phyloP scores from a whole-genome alignment of 2,329 filamentous ascomycete species.

The Incumbomyces lentus region DNA sequence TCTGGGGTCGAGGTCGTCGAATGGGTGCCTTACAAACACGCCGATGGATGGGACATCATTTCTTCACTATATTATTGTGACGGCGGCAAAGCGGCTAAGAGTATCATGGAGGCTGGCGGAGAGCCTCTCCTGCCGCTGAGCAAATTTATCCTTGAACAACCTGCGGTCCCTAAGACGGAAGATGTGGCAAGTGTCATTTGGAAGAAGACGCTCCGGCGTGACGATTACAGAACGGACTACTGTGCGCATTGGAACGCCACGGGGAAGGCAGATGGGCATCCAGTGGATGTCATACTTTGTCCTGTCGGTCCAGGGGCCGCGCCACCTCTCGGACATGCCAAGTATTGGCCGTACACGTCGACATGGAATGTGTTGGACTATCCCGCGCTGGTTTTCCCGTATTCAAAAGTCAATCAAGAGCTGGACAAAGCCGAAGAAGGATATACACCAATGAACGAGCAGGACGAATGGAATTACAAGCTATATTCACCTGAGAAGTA shows the following conservation, averaged over 20 bases:
- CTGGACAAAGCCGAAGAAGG: constrained; percentile 28
- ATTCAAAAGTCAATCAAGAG: constrained; percentile 34
- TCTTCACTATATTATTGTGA: constrained; percentile 49
- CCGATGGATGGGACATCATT: constrained; percentile 37
- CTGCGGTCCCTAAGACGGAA: constrained; percentile 26
- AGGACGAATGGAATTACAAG: constrained; percentile 40
- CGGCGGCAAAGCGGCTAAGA: constrained; percentile 45
- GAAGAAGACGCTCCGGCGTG: constrained; percentile 29
- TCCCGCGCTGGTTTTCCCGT: constrained; percentile 52
- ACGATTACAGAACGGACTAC: constrained; percentile 37
- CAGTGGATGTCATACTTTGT: constrained; percentile 50
- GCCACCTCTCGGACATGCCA: constrained; percentile 42
- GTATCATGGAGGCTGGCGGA: constrained; percentile 41
- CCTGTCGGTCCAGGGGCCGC: constrained; percentile 17
- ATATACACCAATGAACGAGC: constrained; percentile 17
- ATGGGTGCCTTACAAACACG: constrained; percentile 40
- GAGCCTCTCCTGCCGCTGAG: constrained; percentile 51
- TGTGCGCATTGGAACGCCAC: constrained; percentile 38
- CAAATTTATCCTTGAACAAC: constrained; percentile 50
- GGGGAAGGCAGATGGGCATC: constrained; percentile 27
- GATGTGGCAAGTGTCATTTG: constrained; percentile 27
- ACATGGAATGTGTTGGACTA: constrained; percentile 64
- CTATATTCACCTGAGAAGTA: constrained; percentile 36
- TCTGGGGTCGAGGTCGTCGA: constrained; percentile 45
- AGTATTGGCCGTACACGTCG: constrained; percentile 55